Evolutionary conservation across 345 rosid genomes (phyloP), one percentile per base, ranked within the genome.

Genomic region (Eucalyptus cladocalyx): DNA sequence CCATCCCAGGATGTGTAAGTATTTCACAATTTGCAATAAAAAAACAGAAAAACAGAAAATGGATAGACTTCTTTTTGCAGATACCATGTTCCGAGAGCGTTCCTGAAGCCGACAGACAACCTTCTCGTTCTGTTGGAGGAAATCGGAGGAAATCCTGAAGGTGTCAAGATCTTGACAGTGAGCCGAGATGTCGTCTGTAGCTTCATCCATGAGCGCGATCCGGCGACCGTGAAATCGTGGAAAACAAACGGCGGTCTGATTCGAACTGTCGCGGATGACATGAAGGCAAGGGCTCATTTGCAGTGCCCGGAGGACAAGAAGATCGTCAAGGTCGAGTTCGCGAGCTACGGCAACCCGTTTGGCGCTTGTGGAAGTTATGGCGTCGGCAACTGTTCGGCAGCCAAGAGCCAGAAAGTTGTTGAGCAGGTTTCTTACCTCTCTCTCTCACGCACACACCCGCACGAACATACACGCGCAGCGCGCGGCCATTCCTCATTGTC

Each of bases 51-150:
- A 17, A 86, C 53, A 28, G 32, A 30, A 18, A 9, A 76, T 54
- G 48, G 47, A 54, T 86, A 37, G 86, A 47, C 88, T 48, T 45
- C 13, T 51, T 45, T 42, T 42, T 37, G 87, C 89, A 93, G 96
- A 88, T 93, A 93, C 89, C 95, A 93, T 87, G 91, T 93, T 86
- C 95, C 96, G 17, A 92, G 94, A 92, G 90, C 90, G 18, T 93
- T 90, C 87, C 12, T 93, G 86, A 91, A 93, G 90, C 91, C 92
- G 69, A 91, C 67, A 11, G 88, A 91, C 26, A 94, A 94, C 90
- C 87, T 93, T 28, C 87, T 94, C 86, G 93, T 93, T 7, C 45
- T 93, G 18, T 87, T 93, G 32, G 94, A 94, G 50, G 94, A 94
- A 89, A 92, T 90, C 14, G 87, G 58, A 43, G 93, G 93, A 62